phyloP scores from a whole-genome alignment of 2,329 filamentous ascomycete species.

The Pseudogymnoascus sp. region DNA sequence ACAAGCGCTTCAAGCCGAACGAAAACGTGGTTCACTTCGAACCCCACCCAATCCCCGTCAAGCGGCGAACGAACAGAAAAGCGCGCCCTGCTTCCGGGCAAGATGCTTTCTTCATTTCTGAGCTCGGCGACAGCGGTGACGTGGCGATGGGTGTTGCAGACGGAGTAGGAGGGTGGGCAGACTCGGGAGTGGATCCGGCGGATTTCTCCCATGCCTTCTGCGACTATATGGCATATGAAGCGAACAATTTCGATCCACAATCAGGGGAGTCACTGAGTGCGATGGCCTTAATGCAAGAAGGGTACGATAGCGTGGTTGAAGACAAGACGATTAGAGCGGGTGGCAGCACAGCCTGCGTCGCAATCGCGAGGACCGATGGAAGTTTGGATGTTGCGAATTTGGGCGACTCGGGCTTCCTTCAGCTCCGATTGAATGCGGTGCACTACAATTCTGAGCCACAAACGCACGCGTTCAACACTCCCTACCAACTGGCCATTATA shows the following conservation, averaged over 20 bases:
- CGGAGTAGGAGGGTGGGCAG: slow-evolving; percentile 90
- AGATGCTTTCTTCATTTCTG: slow-evolving; percentile 90
- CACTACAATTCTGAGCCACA: slow-evolving; percentile 77
- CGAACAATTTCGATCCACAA: slow-evolving; percentile 33
- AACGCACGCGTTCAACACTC: slow-evolving; percentile 96
- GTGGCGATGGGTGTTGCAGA: slow-evolving; percentile 87
- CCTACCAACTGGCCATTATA: slow-evolving; percentile 86
- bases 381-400: slow-evolving; percentile 83
- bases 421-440: slow-evolving; percentile 78
- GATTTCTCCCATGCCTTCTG: slow-evolving; percentile 94
- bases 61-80: not conserved
- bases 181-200: slow-evolving; percentile 85
- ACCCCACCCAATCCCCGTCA: slow-evolving; percentile 31
- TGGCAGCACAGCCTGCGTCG: slow-evolving; percentile 89
- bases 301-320: slow-evolving; percentile 72
- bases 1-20: slow-evolving; percentile 58
- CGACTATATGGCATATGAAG: slow-evolving; percentile 79
- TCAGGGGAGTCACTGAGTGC: slow-evolving; percentile 44
- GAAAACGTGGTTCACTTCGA: slow-evolving; percentile 68
- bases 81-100: slow-evolving; percentile 73
- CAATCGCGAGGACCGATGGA: slow-evolving; percentile 65
- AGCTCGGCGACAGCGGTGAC: slow-evolving; percentile 62
- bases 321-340: slow-evolving; percentile 71
- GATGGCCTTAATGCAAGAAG: slow-evolving; percentile 67
- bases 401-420: slow-evolving; percentile 88